Conservation (phyloP, 371 early-diverging fungal genomes). For the Entomophthora muscae region DNA sequence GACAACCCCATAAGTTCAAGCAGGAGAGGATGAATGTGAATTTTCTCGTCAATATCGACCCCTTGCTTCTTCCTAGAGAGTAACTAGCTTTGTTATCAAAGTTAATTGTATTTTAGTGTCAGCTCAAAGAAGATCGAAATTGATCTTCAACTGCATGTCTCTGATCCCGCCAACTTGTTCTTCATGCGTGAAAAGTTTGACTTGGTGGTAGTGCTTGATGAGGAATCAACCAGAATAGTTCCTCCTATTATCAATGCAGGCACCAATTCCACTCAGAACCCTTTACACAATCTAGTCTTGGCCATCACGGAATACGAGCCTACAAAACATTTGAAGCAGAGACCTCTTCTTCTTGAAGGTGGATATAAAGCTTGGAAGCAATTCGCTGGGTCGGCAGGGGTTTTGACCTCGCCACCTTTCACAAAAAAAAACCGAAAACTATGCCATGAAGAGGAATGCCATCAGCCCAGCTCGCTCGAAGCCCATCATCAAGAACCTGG, state of each 20-base stretch:
- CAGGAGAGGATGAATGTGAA: conserved; percentile 51
- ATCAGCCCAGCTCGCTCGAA: conserved; percentile 4
- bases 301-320: conserved; percentile 44
- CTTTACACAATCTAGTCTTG: conserved; percentile 13
- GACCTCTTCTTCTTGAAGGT: conserved; percentile 51
- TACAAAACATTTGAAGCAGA: conserved; percentile 19
- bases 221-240: conserved; percentile 16
- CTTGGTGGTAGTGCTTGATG: conserved; percentile 56
- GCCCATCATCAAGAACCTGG: conserved; percentile 5
- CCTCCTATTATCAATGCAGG: neutral
- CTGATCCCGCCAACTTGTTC: conserved; percentile 38
- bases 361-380: conserved; percentile 57
- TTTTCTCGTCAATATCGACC: conserved; percentile 62
- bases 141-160: conserved; percentile 21
- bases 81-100: conserved; percentile 14
- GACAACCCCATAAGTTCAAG: conserved; percentile 42
- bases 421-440: neutral
- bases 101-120: conserved; percentile 13
- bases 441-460: conserved; percentile 13
- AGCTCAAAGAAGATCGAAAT: conserved; percentile 24
- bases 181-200: conserved; percentile 42
- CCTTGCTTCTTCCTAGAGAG: conserved; percentile 35
- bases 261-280: conserved; percentile 8
- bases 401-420: conserved; percentile 11
- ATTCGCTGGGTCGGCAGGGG: conserved; percentile 21